phyloP scores from a whole-genome alignment of 805 yeast genomes.

The Citeromyces matritensis region DNA sequence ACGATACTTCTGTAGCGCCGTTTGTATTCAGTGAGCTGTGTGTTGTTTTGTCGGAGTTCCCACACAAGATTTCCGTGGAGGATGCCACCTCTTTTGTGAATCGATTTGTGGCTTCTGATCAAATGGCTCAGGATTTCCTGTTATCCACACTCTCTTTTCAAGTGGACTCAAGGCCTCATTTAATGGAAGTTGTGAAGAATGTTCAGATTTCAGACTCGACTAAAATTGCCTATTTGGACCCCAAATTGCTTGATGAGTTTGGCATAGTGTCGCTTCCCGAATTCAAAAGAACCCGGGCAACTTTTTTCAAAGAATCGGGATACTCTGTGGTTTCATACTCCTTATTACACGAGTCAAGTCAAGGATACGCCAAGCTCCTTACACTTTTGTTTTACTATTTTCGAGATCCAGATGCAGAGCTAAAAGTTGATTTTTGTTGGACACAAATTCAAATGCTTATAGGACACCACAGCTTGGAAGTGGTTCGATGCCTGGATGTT shows the following conservation, averaged over 20 bases:
- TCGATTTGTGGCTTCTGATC: conserved; percentile 2
- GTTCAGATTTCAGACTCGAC: conserved; percentile 11
- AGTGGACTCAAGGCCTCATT: no score
- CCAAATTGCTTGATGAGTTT: conserved; percentile 8
- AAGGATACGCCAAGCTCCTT: conserved; percentile 59
- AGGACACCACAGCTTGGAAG: conserved; percentile 68
- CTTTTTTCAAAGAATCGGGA: conserved; percentile 10
- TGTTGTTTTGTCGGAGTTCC: conserved; percentile 8
- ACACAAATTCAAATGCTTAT: conserved; percentile 39
- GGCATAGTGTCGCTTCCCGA: conserved; percentile 10
- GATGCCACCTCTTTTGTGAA: conserved; percentile 8
- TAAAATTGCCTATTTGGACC: conserved; percentile 13
- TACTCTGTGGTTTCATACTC: conserved; percentile 27
- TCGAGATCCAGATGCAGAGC: conserved; percentile 20
- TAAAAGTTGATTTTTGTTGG: conserved; percentile 25
- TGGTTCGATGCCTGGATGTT: conserved; percentile 51
- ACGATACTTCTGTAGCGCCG: neutral
- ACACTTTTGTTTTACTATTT: conserved; percentile 29
- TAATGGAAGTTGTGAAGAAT: conserved; percentile 8
- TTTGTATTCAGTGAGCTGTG: conserved; percentile 13
- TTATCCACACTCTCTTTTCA: no score
- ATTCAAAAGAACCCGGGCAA: no score
- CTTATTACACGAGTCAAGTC: conserved; percentile 56
- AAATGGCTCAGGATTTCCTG: no score
- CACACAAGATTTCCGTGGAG: conserved; percentile 8